A percentile compares a stretch with the other conserved stretches of the same genome.
Evolutionary conservation across 1,139 yeast genomes (phyloP).

Genomic region (Yamadazyma membranifaciens): DNA sequence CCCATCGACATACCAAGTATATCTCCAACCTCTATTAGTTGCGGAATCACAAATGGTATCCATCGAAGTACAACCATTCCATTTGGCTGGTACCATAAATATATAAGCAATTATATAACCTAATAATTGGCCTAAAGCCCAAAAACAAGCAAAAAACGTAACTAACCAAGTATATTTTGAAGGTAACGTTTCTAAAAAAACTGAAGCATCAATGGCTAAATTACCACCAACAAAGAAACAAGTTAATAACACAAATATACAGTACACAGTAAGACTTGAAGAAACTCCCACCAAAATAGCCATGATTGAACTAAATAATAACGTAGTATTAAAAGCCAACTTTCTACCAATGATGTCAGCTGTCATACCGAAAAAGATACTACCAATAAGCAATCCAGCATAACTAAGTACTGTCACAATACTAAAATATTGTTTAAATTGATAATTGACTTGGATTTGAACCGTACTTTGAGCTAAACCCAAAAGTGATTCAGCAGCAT

Average conservation of each 20-base stretch:
- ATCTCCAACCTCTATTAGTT: slow-evolving; percentile 36
- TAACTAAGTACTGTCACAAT: slow-evolving; percentile 17
- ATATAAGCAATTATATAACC: slow-evolving; percentile 33
- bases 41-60: slow-evolving; percentile 30
- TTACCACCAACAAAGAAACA: slow-evolving; percentile 31
- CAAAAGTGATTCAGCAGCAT: slow-evolving; percentile 22
- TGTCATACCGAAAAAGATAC: slow-evolving; percentile 52
- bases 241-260: slow-evolving; percentile 23
- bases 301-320: slow-evolving; percentile 22
- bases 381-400: slow-evolving; percentile 51
- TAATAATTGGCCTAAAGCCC: slow-evolving; percentile 37
- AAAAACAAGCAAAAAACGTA: slow-evolving; percentile 35
- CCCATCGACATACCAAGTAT: slow-evolving; percentile 33
- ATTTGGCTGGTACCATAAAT: slow-evolving; percentile 24
- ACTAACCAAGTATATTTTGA: slow-evolving; percentile 16
- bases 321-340: slow-evolving; percentile 45
- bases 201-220: slow-evolving; percentile 30
- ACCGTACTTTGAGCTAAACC: slow-evolving; percentile 41
- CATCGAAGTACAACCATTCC: slow-evolving; percentile 21
- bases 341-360: slow-evolving; percentile 56
- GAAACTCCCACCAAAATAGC: slow-evolving; percentile 28
- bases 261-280: slow-evolving; percentile 29
- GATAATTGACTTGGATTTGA: slow-evolving; percentile 32
- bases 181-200: slow-evolving; percentile 29
- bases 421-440: slow-evolving; percentile 20